These are phyloP conservation scores for Fermentozyma sake DNA, from an alignment of 1,139 yeast genomes.

Conservation along the genomic window DNA sequence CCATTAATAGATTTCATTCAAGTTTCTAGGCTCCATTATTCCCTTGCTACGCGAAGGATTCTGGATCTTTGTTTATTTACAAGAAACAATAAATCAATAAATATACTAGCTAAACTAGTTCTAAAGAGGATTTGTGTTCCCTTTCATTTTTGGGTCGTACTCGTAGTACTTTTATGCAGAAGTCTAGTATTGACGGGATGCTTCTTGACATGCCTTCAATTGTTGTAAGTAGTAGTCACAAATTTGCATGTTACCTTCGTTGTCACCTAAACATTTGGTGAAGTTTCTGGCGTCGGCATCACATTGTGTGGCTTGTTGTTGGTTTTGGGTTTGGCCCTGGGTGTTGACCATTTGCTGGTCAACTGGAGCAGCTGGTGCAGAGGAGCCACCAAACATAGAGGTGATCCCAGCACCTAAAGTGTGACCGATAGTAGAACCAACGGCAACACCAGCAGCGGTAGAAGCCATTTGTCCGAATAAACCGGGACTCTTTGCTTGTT, in stretches of 20 bases:
- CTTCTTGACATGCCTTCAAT: slow-evolving; percentile 95
- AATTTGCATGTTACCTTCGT: slow-evolving; percentile 91
- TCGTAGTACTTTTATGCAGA: background rate
- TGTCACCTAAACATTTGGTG: slow-evolving; percentile 92
- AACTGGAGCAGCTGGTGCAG: slow-evolving; percentile 51
- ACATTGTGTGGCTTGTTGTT: slow-evolving; percentile 60
- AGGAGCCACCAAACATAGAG: slow-evolving; percentile 82
- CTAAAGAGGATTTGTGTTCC: background rate
- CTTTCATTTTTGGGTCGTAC: background rate
- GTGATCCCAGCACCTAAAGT: slow-evolving; percentile 93
- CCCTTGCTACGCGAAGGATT: too few relatives aligned
- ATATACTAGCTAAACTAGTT: too few relatives aligned
- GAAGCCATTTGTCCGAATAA: slow-evolving; percentile 96
- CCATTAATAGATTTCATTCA: too few relatives aligned
- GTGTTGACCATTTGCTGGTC: slow-evolving; percentile 39
- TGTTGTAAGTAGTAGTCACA: slow-evolving; percentile 97
- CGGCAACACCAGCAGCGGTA: slow-evolving; percentile 99
- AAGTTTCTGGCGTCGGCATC: slow-evolving; percentile 92
- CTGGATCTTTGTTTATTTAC: slow-evolving; percentile 2
- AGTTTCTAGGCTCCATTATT: too few relatives aligned
- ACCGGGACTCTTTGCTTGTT: slow-evolving; percentile 62
- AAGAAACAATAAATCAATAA: slow-evolving; percentile 2
- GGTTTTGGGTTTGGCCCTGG: slow-evolving; percentile 29
- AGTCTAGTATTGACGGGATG: slow-evolving; percentile 68
- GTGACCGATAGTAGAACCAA: slow-evolving; percentile 96